phyloP scores from a whole-genome alignment of 2,329 filamentous ascomycete species.

The Exophiala xenobiotica region DNA sequence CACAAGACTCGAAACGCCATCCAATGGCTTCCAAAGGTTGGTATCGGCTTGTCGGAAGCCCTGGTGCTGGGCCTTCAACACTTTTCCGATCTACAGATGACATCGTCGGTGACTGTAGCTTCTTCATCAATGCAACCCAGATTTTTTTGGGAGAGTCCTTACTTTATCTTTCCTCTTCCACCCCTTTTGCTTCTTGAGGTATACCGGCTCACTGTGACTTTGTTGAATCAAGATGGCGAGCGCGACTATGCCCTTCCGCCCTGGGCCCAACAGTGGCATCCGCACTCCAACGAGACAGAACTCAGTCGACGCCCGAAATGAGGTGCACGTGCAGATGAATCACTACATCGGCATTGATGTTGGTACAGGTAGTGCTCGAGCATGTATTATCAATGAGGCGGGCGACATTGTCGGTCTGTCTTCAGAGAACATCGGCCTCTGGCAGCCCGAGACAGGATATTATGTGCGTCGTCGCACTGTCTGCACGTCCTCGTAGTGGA shows the following conservation, averaged over 20 bases:
- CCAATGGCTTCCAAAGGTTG: slow-evolving; percentile 3
- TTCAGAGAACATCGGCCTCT: slow-evolving; percentile 73
- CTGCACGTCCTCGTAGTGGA: background rate
- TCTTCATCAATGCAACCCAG: no score
- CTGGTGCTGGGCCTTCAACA: slow-evolving; percentile 17
- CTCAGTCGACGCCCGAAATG: slow-evolving; percentile 52
- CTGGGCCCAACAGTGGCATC: slow-evolving; percentile 19
- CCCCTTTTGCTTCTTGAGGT: background rate
- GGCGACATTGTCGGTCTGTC: slow-evolving; percentile 79
- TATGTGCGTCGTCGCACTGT: slow-evolving; percentile 56
- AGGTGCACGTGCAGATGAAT: slow-evolving; percentile 56
- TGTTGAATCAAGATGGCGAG: background rate
- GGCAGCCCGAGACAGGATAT: slow-evolving; percentile 73
- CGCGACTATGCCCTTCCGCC: slow-evolving; percentile 21
- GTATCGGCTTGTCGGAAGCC: background rate
- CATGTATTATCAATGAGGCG: slow-evolving; percentile 88
- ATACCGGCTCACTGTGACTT: no score
- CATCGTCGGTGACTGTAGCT: background rate
- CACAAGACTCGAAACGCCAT: background rate
- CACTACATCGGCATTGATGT: slow-evolving; percentile 89
- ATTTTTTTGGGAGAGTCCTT: background rate
- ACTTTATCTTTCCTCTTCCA: background rate
- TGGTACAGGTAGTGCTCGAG: slow-evolving; percentile 89
- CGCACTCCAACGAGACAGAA: slow-evolving; percentile 33
- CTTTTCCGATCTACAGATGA: slow-evolving; percentile 15